Conservation (phyloP, 108 stramenopile genomes). For the Skeletonema marinoi region DNA sequence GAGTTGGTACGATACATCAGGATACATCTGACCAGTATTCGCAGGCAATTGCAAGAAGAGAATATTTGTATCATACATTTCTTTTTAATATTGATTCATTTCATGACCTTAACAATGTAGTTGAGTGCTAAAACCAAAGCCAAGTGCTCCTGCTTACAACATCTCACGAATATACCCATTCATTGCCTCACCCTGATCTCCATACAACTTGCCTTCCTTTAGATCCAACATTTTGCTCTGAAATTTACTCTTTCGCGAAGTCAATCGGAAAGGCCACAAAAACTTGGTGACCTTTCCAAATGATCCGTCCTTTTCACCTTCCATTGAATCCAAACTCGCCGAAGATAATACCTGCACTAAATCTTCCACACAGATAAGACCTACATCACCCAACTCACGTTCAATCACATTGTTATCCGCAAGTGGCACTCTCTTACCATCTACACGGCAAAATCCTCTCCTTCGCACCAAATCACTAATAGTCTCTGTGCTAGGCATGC, state of each 20-base stretch:
- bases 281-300: slow-evolving; percentile 53
- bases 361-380: slow-evolving; percentile 90
- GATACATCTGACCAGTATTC: too few relatives aligned
- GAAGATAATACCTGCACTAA: slow-evolving; percentile 75
- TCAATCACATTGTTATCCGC: slow-evolving; percentile 87
- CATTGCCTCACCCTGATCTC: slow-evolving; percentile 85
- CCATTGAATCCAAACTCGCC: slow-evolving; percentile 8
- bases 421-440: slow-evolving; percentile 75
- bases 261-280: slow-evolving; percentile 80
- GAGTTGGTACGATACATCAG: too few relatives aligned
- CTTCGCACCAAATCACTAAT: slow-evolving; percentile 78
- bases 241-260: slow-evolving; percentile 74
- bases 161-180: slow-evolving; percentile 83
- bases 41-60: too few relatives aligned
- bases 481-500: slow-evolving; percentile 65
- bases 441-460: slow-evolving; percentile 66
- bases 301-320: slow-evolving; percentile 46
- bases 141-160: slow-evolving; percentile 50
- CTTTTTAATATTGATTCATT: too few relatives aligned
- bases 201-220: slow-evolving; percentile 84
- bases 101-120: too few relatives aligned
- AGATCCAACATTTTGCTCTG: slow-evolving; percentile 69
- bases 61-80: too few relatives aligned
- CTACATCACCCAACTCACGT: slow-evolving; percentile 64
- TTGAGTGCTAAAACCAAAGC: too few relatives aligned